A percentile compares a stretch with the other conserved stretches of the same genome.
Conservation (phyloP, 1,284 basidiomycete genomes). For the Sporisorium exsertum region DNA sequence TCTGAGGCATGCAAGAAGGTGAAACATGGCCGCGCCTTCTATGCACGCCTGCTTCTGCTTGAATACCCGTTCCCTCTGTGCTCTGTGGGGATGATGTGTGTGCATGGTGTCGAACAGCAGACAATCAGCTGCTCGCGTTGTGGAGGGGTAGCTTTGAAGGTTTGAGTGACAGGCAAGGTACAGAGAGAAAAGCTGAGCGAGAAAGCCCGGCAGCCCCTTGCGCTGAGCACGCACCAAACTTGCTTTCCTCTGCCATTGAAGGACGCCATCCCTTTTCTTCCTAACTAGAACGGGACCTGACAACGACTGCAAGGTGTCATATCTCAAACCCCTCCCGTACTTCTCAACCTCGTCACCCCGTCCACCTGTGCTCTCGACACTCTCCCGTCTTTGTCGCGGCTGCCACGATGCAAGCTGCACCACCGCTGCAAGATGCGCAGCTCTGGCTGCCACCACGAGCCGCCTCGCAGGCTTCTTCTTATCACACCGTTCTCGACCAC, state of each 20-base stretch:
- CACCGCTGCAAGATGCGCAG: background rate
- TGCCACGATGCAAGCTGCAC: constrained; percentile 3
- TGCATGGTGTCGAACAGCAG: background rate
- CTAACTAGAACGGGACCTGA: too few relatives aligned
- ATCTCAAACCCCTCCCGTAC: background rate
- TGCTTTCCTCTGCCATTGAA: too few relatives aligned
- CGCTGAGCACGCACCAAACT: constrained; percentile 2
- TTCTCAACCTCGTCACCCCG: background rate
- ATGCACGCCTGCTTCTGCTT: background rate
- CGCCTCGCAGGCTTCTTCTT: constrained; percentile 6
- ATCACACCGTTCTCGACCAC: constrained; percentile 9
- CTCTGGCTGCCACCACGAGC: constrained; percentile 1
- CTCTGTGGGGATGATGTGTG: background rate
- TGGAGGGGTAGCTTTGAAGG: too few relatives aligned
- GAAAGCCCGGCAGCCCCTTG: background rate
- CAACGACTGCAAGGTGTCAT: constrained; percentile 3
- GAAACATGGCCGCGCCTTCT: constrained; percentile 12
- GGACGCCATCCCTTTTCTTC: background rate
- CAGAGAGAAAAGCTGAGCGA: background rate
- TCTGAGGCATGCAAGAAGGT: constrained; percentile 12
- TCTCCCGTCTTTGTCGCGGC: background rate
- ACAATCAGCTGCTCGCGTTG: background rate
- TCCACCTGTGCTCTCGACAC: background rate
- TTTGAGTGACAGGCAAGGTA: background rate
- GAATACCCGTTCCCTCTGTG: background rate